phyloP scores from a whole-genome alignment of 1,284 basidiomycete genomes.

The Malassezia vespertilionis region DNA sequence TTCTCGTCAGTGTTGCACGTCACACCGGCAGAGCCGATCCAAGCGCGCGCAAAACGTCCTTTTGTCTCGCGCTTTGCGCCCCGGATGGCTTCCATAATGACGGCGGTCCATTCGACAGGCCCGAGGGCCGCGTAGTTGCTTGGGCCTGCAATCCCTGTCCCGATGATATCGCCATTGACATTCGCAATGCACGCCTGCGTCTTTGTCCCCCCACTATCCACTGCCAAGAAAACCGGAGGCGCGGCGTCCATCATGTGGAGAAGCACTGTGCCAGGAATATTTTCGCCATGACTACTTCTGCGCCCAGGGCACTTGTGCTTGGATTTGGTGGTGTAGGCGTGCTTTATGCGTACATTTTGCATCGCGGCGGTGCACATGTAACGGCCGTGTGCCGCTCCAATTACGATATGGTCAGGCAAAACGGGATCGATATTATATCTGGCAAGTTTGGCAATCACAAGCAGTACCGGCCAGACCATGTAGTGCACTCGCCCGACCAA shows the following conservation, averaged over 20 bases:
- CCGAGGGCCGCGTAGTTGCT: conserved; percentile 22
- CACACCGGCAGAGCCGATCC: conserved; percentile 33
- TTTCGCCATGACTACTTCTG: neutral
- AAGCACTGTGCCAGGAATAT: neutral
- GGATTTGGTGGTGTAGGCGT: conserved; percentile 53
- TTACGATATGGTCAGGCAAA: conserved; percentile 53
- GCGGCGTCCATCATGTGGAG: conserved; percentile 2
- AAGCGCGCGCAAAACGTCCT: conserved; percentile 18
- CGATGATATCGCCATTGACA: conserved; percentile 15
- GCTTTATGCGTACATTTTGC: conserved; percentile 57
- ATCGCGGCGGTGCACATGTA: conserved; percentile 57
- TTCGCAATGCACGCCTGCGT: conserved; percentile 21
- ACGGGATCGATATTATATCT: conserved; percentile 55
- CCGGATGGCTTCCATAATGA: neutral
- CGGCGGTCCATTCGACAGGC: conserved; percentile 8
- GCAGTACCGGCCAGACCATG: conserved; percentile 59
- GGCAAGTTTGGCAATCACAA: conserved; percentile 56
- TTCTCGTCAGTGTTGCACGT: conserved; percentile 12
- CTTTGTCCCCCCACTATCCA: conserved; percentile 31
- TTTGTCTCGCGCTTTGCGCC: neutral
- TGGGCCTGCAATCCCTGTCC: conserved; percentile 18
- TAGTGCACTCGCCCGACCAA: conserved; percentile 55
- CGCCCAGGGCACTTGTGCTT: conserved; percentile 49
- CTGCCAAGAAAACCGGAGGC: conserved; percentile 13
- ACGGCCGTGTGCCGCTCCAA: conserved; percentile 66